A percentile compares a stretch with the other conserved stretches of the same genome.
Evolutionary conservation across 805 yeast genomes (phyloP).

Genomic region (Wickerhamiella sergipiensis): DNA sequence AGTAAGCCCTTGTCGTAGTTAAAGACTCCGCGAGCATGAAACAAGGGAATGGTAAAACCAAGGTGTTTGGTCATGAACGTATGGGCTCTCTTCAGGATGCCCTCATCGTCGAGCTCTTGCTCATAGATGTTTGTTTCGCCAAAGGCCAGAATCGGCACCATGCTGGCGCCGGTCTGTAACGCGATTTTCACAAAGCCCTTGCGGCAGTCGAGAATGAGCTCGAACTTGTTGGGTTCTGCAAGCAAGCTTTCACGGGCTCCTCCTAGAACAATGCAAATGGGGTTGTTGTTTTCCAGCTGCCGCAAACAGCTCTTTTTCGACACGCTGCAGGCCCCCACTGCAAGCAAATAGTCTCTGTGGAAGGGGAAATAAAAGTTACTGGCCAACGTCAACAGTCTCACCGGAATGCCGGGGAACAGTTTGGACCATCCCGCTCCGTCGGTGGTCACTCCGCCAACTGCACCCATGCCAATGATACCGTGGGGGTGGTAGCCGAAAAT

Average conservation of each 20-base stretch:
- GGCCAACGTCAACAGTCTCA: constrained; percentile 64
- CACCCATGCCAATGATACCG: constrained; percentile 88
- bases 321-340: constrained; percentile 77
- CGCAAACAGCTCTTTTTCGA: constrained; percentile 56
- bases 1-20: constrained; percentile 84
- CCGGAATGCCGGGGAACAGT: constrained; percentile 71
- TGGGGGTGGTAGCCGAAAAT: constrained; percentile 94
- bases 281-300: constrained; percentile 48
- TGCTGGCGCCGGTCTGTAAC: constrained; percentile 57
- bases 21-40: constrained; percentile 84
- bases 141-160: constrained; percentile 83
- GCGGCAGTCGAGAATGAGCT: constrained; percentile 60
- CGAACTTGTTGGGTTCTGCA: constrained; percentile 43
- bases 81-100: constrained; percentile 46
- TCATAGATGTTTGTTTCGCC: constrained; percentile 69
- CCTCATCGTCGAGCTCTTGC: constrained; percentile 32
- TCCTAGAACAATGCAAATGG: constrained; percentile 84
- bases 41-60: constrained; percentile 82
- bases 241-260: constrained; percentile 87
- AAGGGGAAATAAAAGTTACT: constrained; percentile 81
- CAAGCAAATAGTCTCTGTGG: constrained; percentile 70
- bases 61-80: constrained; percentile 52
- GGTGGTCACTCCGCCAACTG: constrained; percentile 69
- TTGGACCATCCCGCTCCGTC: constrained; percentile 61
- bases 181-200: constrained; percentile 87